phyloP scores from a whole-genome alignment of 257 asterid species.

The Phtheirospermum japonicum region DNA sequence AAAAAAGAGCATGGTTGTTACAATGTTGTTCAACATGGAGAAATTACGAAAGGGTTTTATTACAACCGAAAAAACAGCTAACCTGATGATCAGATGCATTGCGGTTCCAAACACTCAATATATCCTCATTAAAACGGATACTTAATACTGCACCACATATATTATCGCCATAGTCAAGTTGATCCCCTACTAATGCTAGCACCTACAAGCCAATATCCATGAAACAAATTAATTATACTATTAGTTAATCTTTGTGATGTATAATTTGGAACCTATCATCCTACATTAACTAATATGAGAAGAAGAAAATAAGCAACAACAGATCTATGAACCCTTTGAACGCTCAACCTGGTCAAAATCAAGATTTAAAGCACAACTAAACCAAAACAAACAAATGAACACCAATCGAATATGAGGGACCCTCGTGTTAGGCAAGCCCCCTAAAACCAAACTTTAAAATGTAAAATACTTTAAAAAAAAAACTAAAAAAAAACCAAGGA shows the following conservation, averaged over 20 bases:
- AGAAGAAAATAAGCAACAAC: too few relatives aligned
- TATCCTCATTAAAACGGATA: slow-evolving; percentile 94
- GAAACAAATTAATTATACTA: background rate
- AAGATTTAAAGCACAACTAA: too few relatives aligned
- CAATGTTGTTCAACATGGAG: background rate
- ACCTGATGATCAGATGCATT: slow-evolving; percentile 97
- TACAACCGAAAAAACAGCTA: slow-evolving; percentile 8
- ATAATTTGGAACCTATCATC: background rate
- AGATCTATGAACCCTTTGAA: too few relatives aligned
- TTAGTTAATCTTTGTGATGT: background rate
- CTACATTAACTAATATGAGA: too few relatives aligned
- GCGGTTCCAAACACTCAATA: slow-evolving; percentile 95
- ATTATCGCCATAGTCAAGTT: slow-evolving; percentile 85
- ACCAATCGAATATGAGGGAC: too few relatives aligned
- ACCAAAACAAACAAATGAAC: too few relatives aligned
- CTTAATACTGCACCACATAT: slow-evolving; percentile 92
- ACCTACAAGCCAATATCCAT: slow-evolving; percentile 46
- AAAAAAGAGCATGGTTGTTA: slow-evolving; percentile 8
- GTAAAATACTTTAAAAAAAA: too few relatives aligned
- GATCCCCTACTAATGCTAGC: slow-evolving; percentile 89
- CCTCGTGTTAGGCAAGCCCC: too few relatives aligned
- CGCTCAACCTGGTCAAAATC: too few relatives aligned
- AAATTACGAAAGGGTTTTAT: background rate
- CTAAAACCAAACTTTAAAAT: too few relatives aligned
- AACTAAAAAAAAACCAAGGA: too few relatives aligned